phyloP scores from a whole-genome alignment of 345 rosid genomes.

The Brassica rapa region DNA sequence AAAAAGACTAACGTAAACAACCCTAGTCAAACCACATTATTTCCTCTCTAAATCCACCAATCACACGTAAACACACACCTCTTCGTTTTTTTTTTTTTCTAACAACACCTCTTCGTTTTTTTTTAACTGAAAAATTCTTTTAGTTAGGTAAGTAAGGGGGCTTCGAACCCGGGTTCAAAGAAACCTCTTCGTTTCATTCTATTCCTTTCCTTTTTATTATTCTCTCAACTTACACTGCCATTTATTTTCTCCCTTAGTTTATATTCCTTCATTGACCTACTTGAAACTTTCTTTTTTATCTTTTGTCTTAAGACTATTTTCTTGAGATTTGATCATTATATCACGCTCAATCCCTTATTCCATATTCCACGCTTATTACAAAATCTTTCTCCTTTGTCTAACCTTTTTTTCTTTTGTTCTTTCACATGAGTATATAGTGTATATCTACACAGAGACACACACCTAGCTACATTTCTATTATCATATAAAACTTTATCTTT shows the following conservation, averaged over 20 bases:
- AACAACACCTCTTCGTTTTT: too few relatives aligned
- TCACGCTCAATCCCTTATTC: slow-evolving; percentile 28
- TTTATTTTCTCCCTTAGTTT: slow-evolving; percentile 22
- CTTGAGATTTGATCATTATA: slow-evolving; percentile 1
- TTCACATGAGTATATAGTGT: slow-evolving; percentile 24
- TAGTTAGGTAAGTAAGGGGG: too few relatives aligned
- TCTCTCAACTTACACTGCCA: slow-evolving; percentile 18
- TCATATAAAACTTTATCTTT: slow-evolving; percentile 38
- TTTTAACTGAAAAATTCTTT: too few relatives aligned
- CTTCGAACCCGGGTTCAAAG: too few relatives aligned
- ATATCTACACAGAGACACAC: slow-evolving; percentile 24
- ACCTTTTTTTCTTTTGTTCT: slow-evolving; percentile 12
- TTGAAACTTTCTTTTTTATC: slow-evolving; percentile 9
- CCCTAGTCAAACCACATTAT: slow-evolving; percentile 21
- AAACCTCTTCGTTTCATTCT: background rate
- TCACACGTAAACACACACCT: slow-evolving; percentile 18
- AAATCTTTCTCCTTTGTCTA: slow-evolving; percentile 32
- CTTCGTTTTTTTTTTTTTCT: background rate
- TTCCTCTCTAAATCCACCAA: slow-evolving; percentile 25
- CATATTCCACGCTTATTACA: slow-evolving; percentile 37
- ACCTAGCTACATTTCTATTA: slow-evolving; percentile 35
- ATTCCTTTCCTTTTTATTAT: background rate
- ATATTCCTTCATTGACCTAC: slow-evolving; percentile 28
- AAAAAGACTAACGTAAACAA: background rate
- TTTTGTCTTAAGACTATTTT: background rate